Percentiles rank a stretch among this genome's conserved stretches.
These are phyloP conservation scores for Amaranthus tricolor DNA, from an alignment of 179 eudicot genomes.

Conservation along the genomic window DNA sequence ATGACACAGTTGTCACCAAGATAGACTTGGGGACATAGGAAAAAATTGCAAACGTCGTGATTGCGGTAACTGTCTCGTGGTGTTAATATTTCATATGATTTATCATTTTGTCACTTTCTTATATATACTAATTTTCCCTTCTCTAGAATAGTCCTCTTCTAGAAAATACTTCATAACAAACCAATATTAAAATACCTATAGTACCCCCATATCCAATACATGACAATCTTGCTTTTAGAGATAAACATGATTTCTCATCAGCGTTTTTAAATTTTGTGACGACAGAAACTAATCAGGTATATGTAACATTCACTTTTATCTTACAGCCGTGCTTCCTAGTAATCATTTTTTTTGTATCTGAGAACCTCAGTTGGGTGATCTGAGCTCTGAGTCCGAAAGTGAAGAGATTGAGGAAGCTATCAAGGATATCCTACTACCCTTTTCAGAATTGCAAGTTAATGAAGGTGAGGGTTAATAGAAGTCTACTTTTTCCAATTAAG, in stretches of 20 bases:
- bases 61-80: too few relatives aligned
- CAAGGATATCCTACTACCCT: slow-evolving; percentile 57
- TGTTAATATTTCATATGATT: too few relatives aligned
- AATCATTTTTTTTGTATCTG: slow-evolving; percentile 8
- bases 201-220: background rate
- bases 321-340: background rate
- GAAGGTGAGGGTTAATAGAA: slow-evolving; percentile 39
- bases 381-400: slow-evolving; percentile 69
- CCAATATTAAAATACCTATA: background rate
- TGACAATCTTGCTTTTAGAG: background rate
- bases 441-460: slow-evolving; percentile 54
- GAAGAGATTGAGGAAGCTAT: slow-evolving; percentile 50
- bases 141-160: too few relatives aligned
- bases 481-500: background rate
- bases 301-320: background rate
- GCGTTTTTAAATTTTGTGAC: background rate
- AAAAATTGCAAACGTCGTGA: too few relatives aligned
- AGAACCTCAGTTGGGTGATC: slow-evolving; percentile 32
- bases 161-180: too few relatives aligned
- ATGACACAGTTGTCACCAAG: too few relatives aligned
- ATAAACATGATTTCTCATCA: slow-evolving; percentile 1
- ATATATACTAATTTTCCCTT: too few relatives aligned
- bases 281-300: background rate
- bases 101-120: too few relatives aligned
- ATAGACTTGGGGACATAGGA: too few relatives aligned